Evolutionary conservation across 148 eudicot species (phyloP).

Genomic region (Camellia granthamiana): DNA sequence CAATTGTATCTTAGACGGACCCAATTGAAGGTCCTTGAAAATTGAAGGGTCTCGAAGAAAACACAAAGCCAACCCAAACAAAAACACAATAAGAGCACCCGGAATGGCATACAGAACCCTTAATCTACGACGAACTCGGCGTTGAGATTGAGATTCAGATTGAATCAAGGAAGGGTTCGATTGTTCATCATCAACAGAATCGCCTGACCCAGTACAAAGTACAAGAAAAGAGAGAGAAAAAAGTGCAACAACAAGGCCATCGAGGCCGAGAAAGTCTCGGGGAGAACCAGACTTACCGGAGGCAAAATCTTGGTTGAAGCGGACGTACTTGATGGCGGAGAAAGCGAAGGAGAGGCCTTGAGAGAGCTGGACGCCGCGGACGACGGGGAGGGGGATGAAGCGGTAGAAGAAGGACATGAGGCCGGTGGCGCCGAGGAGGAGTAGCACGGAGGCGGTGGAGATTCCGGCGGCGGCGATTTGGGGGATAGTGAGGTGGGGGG

Average conservation of each 20-base stretch:
- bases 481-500: too few relatives aligned
- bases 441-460: slow-evolving; percentile 39
- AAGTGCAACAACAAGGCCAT: slow-evolving; percentile 42
- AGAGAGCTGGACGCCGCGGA: slow-evolving; percentile 62
- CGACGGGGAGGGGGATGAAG: slow-evolving; percentile 53
- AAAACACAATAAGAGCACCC: slow-evolving; percentile 41
- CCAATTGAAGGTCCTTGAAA: slow-evolving; percentile 27
- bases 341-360: slow-evolving; percentile 59
- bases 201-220: slow-evolving; percentile 44
- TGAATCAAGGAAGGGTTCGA: not conserved
- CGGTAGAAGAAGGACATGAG: slow-evolving; percentile 47
- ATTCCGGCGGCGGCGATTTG: slow-evolving; percentile 18
- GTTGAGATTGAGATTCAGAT: not conserved
- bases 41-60: slow-evolving; percentile 53
- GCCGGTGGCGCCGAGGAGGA: slow-evolving; percentile 52
- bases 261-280: slow-evolving; percentile 51
- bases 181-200: not conserved
- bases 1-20: slow-evolving; percentile 42
- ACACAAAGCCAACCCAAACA: slow-evolving; percentile 37
- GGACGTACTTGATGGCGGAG: slow-evolving; percentile 56
- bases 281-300: slow-evolving; percentile 30
- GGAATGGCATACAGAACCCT: slow-evolving; percentile 36
- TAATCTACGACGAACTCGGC: slow-evolving; percentile 23
- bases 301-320: slow-evolving; percentile 51
- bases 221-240: slow-evolving; percentile 31